Evolutionary conservation across 768 basidiomycete species (phyloP).

Genomic region (Lenzites betulinus): DNA sequence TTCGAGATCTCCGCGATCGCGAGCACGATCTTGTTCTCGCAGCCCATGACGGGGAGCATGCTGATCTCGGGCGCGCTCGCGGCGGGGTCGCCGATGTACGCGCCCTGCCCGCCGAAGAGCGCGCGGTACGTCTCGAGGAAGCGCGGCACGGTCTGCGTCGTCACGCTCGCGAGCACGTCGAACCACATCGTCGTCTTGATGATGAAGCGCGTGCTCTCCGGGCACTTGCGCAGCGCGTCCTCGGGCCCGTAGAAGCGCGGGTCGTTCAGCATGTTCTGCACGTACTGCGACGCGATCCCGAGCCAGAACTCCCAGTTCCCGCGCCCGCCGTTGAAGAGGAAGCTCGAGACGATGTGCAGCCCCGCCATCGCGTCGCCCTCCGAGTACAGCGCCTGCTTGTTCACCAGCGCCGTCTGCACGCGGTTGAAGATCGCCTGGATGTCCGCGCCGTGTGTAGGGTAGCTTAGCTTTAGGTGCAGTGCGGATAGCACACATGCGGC

Average conservation of each 20-base stretch:
- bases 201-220: slow-evolving; percentile 64
- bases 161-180: slow-evolving; percentile 78
- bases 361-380: slow-evolving; percentile 81
- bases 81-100: slow-evolving; percentile 40
- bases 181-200: slow-evolving; percentile 88
- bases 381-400: slow-evolving; percentile 32
- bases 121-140: slow-evolving; percentile 57
- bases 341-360: slow-evolving; percentile 71
- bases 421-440: slow-evolving; percentile 24
- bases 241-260: slow-evolving; percentile 40
- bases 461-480: slow-evolving; percentile 46
- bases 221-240: slow-evolving; percentile 47
- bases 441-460: slow-evolving; percentile 16
- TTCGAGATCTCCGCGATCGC: slow-evolving; percentile 73
- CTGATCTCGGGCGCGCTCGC: slow-evolving; percentile 45
- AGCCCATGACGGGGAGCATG: slow-evolving; percentile 88
- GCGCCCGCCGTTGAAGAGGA: slow-evolving; percentile 75
- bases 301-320: slow-evolving; percentile 74
- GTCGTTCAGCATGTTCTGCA: slow-evolving; percentile 47
- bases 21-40: slow-evolving; percentile 77
- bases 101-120: slow-evolving; percentile 52
- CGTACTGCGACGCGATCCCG: slow-evolving; percentile 58
- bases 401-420: slow-evolving; percentile 21
- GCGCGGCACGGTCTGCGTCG: slow-evolving; percentile 58
- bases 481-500: slow-evolving; percentile 65